phyloP scores from a whole-genome alignment of 2,329 filamentous ascomycete species.

The Helminthosporium solani region DNA sequence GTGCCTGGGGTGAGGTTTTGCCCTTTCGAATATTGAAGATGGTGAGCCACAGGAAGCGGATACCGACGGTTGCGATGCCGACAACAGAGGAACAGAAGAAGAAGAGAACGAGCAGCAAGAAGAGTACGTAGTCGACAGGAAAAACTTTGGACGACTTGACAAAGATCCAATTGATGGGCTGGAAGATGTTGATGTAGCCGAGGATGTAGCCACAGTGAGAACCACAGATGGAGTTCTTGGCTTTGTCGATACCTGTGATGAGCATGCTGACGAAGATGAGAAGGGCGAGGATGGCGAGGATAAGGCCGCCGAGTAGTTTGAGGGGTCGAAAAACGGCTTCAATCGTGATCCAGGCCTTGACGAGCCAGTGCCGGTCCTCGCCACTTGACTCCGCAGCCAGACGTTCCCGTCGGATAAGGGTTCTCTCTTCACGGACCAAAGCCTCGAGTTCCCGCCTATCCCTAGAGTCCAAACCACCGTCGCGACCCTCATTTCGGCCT shows the following conservation, averaged over 20 bases:
- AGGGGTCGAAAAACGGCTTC: conserved; percentile 83
- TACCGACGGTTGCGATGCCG: conserved; percentile 82
- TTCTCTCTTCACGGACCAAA: conserved; percentile 86
- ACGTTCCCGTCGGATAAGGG: conserved; percentile 82
- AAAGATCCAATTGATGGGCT: conserved; percentile 89
- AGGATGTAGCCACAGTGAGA: conserved; percentile 88
- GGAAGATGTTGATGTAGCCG: conserved; percentile 84
- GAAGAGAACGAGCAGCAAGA: conserved; percentile 78
- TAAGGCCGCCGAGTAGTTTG: conserved; percentile 80
- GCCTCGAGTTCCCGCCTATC: conserved; percentile 87
- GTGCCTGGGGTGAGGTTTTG: conserved; percentile 85
- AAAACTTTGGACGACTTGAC: conserved; percentile 80
- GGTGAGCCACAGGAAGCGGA: conserved; percentile 92
- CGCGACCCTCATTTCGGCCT: conserved; percentile 74
- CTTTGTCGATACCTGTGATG: conserved; percentile 93
- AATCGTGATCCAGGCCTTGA: conserved; percentile 75
- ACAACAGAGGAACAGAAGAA: conserved; percentile 87
- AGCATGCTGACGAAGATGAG: conserved; percentile 89
- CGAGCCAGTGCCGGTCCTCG: conserved; percentile 71
- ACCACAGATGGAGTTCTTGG: conserved; percentile 92
- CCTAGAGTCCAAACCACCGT: conserved; percentile 74
- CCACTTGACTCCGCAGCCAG: conserved; percentile 80
- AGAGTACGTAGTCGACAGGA: conserved; percentile 88
- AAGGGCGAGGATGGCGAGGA: conserved; percentile 72
- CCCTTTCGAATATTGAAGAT: conserved; percentile 90